These are phyloP conservation scores for Pelargonium myrrhifolium DNA, from an alignment of 441 rosid species.

Conservation along the genomic window DNA sequence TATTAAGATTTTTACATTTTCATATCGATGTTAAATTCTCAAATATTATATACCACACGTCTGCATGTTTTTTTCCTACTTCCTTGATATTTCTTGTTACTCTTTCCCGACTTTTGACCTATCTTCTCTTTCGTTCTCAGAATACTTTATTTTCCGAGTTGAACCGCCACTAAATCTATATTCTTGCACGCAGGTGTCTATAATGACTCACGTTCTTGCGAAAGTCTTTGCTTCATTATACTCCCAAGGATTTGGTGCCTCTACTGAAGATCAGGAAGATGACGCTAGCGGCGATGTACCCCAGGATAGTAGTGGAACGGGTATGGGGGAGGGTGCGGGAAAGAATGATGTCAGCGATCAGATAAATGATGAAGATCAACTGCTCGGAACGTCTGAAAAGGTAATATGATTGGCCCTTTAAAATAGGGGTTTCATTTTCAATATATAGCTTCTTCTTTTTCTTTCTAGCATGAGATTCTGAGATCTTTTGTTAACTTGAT, in stretches of 20 bases:
- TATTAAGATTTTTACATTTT: background rate
- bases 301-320: conserved; percentile 73
- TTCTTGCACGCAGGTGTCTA: conserved; percentile 53
- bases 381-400: conserved; percentile 65
- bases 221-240: conserved; percentile 59
- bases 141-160: background rate
- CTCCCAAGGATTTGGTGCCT: conserved; percentile 70
- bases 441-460: conserved; percentile 10
- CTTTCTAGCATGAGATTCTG: conserved; percentile 4
- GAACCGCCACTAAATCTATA: background rate
- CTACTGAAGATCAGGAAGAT: conserved; percentile 57
- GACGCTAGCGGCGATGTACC: conserved; percentile 38
- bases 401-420: conserved; percentile 24
- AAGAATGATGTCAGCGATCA: conserved; percentile 84
- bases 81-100: background rate
- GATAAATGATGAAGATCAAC: conserved; percentile 89
- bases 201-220: conserved; percentile 71
- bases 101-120: background rate
- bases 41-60: background rate
- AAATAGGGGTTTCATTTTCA: background rate
- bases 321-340: conserved; percentile 94
- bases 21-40: background rate
- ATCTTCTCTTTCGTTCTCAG: background rate
- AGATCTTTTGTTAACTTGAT: conserved; percentile 14
- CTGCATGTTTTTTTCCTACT: background rate